Evolutionary conservation across 2,329 filamentous ascomycete species (phyloP).

Genomic region (Fusarium equiseti): DNA sequence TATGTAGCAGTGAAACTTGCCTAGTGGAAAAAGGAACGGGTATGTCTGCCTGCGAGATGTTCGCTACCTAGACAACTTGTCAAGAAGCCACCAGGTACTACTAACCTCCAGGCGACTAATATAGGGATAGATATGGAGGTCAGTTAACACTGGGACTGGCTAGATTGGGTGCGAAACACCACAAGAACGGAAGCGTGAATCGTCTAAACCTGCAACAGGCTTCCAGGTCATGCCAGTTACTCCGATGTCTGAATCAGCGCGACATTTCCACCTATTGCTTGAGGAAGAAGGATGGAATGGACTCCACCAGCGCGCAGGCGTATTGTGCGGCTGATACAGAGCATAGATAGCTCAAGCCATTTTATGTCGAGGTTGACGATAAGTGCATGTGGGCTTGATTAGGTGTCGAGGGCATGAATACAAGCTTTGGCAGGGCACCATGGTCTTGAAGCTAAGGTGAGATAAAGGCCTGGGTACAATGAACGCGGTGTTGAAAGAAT

Average conservation of each 20-base stretch:
- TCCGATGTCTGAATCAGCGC: constrained; percentile 18
- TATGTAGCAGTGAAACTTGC: constrained; percentile 21
- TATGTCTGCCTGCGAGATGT: constrained; percentile 4
- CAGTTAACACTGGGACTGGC: constrained; percentile 11
- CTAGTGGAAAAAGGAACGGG: constrained; percentile 3
- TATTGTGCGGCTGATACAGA: constrained; percentile 30
- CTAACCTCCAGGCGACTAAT: neutral
- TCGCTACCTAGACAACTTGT: neutral
- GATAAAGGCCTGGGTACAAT: neutral
- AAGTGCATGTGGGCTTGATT: neutral
- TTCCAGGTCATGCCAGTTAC: constrained; percentile 31
- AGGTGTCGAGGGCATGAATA: neutral
- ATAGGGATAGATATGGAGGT: neutral
- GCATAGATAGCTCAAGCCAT: constrained; percentile 14
- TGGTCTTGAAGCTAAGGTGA: neutral
- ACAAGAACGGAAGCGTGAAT: constrained; percentile 18
- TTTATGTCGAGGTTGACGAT: constrained; percentile 1
- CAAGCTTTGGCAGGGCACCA: neutral
- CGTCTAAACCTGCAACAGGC: constrained; percentile 29
- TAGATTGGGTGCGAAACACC: neutral
- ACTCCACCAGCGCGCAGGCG: constrained; percentile 27
- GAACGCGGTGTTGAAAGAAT: neutral
- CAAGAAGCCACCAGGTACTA: neutral
- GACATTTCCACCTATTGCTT: constrained; percentile 19
- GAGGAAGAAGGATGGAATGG: constrained; percentile 32